Evolutionary conservation across 2,329 filamentous ascomycete genomes (phyloP).

Genomic region (Trichophyton verrucosum): DNA sequence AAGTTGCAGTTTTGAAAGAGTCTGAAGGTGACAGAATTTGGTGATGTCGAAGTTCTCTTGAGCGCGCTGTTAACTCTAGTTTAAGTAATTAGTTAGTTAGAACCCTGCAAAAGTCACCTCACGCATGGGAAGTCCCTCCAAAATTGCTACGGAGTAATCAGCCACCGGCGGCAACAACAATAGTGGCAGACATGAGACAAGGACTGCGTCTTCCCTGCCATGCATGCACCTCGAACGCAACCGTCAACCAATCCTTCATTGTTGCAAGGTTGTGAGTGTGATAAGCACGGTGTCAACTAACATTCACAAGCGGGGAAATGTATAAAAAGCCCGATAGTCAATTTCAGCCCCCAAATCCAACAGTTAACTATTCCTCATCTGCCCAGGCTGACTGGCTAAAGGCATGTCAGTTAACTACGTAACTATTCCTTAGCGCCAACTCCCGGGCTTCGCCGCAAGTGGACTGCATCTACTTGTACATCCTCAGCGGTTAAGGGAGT

Average conservation of each 20-base stretch:
- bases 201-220: not conserved
- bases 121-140: not conserved
- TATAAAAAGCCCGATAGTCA: too few species aligned
- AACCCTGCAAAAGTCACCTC: not conserved
- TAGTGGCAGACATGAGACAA: not conserved
- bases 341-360: too few species aligned
- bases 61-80: not conserved
- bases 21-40: not conserved
- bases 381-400: too few species aligned
- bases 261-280: not conserved
- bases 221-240: not conserved
- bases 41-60: not conserved
- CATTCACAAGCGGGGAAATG: too few species aligned
- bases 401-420: too few species aligned
- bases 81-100: not conserved
- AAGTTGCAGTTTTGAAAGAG: too few species aligned
- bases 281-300: not conserved
- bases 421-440: too few species aligned
- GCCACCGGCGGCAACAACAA: not conserved
- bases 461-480: too few species aligned
- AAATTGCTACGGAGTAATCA: not conserved
- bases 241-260: not conserved
- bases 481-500: too few species aligned
- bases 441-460: too few species aligned
- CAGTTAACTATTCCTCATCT: too few species aligned